phyloP scores from a whole-genome alignment of 1,284 basidiomycete genomes.

The Papiliotrema laurentii region DNA sequence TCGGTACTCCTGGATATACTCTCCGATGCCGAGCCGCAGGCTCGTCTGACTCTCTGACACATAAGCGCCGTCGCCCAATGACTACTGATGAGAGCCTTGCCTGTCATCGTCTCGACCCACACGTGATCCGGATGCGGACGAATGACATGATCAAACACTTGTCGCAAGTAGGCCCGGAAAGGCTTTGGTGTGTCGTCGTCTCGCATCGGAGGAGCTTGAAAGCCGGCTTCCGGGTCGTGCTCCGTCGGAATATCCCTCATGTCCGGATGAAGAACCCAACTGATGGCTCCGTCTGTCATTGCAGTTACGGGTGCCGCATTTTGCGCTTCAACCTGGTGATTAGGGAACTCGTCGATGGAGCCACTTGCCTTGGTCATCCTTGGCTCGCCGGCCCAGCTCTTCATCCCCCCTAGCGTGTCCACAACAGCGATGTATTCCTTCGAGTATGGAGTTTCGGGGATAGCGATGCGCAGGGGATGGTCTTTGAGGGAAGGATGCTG shows the following conservation, averaged over 20 bases:
- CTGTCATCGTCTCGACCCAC: no score
- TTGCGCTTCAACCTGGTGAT: background rate
- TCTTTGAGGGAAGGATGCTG: conserved; percentile 22
- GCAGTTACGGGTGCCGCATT: background rate
- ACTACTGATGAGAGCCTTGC: no score
- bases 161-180: no score
- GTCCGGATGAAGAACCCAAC: background rate
- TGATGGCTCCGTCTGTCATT: background rate
- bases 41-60: no score
- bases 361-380: conserved; percentile 26
- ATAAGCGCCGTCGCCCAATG: no score
- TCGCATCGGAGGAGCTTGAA: no score
- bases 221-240: no score
- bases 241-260: background rate
- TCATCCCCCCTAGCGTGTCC: conserved; percentile 22
- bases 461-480: conserved; percentile 15
- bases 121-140: no score
- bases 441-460: conserved; percentile 21
- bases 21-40: no score
- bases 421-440: conserved; percentile 22
- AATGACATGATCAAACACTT: no score
- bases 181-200: no score
- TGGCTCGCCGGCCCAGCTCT: conserved; percentile 22
- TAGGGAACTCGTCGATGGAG: background rate
- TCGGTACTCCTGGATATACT: no score